Percentiles rank a stretch among this genome's conserved stretches.
Conservation (phyloP, 371 early-diverging fungal genomes). For the Saksenaea vasiformis region DNA sequence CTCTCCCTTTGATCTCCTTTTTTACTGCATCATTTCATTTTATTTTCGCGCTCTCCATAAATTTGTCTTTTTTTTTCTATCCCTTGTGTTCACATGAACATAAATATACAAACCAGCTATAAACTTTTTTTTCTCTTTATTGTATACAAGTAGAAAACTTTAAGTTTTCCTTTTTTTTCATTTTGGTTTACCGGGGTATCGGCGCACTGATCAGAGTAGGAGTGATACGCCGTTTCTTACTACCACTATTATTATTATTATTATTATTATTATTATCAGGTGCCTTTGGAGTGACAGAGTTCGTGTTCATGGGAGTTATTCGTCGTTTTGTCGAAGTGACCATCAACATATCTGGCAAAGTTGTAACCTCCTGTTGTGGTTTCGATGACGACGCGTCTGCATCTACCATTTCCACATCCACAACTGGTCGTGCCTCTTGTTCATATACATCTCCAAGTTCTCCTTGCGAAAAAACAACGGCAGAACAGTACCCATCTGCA, state of each 20-base stretch:
- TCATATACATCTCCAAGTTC: conserved; percentile 55
- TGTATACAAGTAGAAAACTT: neutral
- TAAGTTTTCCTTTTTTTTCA: conserved; percentile 8
- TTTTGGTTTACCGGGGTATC: conserved; percentile 2
- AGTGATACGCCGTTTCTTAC: conserved; percentile 42
- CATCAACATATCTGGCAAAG: neutral
- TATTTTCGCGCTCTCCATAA: neutral
- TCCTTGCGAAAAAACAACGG: conserved; percentile 70
- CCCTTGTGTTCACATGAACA: neutral
- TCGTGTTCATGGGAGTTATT: conserved; percentile 8
- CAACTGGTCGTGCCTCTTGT: conserved; percentile 3
- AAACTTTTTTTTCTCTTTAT: conserved; percentile 5
- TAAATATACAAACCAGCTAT: conserved; percentile 3
- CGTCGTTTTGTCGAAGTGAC: conserved; percentile 5
- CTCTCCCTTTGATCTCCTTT: neutral
- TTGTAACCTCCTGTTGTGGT: neutral
- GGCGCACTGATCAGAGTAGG: conserved; percentile 33
- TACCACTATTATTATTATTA: too few species aligned
- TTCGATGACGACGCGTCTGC: conserved; percentile 3
- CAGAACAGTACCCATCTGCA: conserved; percentile 90
- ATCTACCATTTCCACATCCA: conserved; percentile 35
- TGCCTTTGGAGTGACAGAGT: neutral
- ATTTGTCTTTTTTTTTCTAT: neutral
- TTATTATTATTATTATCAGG: too few species aligned
- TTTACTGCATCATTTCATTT: too few species aligned